These are phyloP conservation scores for Coemansia sp. DNA, from an alignment of 192 early-diverging fungal species.

Conservation along the genomic window DNA sequence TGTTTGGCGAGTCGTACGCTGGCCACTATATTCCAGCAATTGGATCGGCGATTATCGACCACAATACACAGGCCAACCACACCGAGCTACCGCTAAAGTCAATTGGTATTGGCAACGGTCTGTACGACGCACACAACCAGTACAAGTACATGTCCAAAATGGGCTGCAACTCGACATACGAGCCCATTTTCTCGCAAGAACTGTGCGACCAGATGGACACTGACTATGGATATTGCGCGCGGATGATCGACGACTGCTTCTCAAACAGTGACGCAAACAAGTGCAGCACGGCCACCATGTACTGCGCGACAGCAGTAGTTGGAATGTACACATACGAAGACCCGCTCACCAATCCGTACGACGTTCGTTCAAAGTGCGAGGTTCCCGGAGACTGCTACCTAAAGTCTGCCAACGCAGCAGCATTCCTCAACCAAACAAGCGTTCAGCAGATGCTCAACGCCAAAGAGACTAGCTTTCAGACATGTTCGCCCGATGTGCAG, in stretches of 20 bases:
- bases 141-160: constrained; percentile 73
- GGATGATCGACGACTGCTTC: background rate
- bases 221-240: background rate
- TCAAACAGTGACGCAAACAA: background rate
- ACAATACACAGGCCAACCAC: constrained; percentile 57
- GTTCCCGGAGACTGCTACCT: constrained; percentile 70
- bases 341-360: constrained; percentile 82
- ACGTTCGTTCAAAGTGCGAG: constrained; percentile 85
- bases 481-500: constrained; percentile 70
- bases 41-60: constrained; percentile 23
- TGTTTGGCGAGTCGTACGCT: constrained; percentile 81
- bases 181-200: constrained; percentile 65
- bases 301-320: background rate
- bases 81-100: constrained; percentile 56
- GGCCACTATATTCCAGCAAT: constrained; percentile 94
- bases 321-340: constrained; percentile 29
- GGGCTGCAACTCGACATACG: constrained; percentile 67
- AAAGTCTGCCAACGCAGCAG: constrained; percentile 64
- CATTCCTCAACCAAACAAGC: constrained; percentile 66
- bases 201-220: constrained; percentile 64
- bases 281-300: background rate
- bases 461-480: constrained; percentile 58
- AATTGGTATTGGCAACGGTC: constrained; percentile 85
- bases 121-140: constrained; percentile 78
- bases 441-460: constrained; percentile 70